These are phyloP conservation scores for Colletotrichum incanum DNA, from an alignment of 2,329 filamentous ascomycete genomes.

Conservation along the genomic window DNA sequence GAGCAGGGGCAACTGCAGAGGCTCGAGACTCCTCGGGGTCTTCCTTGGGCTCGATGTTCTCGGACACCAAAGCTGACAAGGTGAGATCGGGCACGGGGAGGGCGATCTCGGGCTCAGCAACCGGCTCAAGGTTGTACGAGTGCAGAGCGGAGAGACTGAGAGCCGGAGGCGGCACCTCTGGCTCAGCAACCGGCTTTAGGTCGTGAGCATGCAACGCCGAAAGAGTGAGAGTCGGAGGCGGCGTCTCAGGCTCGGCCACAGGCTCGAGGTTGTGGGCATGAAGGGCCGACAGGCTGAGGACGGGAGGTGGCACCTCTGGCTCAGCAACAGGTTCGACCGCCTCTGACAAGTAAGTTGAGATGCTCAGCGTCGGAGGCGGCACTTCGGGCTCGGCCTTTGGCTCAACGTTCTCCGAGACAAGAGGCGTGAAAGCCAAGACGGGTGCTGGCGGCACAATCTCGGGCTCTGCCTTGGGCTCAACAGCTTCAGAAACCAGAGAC, in stretches of 20 bases:
- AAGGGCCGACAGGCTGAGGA: slow-evolving; percentile 47
- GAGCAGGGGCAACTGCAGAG: slow-evolving; percentile 42
- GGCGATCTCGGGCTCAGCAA: slow-evolving; percentile 50
- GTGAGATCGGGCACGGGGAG: slow-evolving; percentile 48
- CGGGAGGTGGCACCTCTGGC: slow-evolving; percentile 47
- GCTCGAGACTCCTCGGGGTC: slow-evolving; percentile 46
- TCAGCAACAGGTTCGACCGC: slow-evolving; percentile 50
- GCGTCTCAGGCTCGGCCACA: slow-evolving; percentile 45
- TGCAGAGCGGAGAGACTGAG: slow-evolving; percentile 45
- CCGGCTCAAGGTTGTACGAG: slow-evolving; percentile 48
- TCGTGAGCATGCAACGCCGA: slow-evolving; percentile 51
- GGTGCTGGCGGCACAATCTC: slow-evolving; percentile 42
- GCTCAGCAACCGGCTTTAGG: slow-evolving; percentile 48
- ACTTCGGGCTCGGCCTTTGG: slow-evolving; percentile 51
- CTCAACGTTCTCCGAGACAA: slow-evolving; percentile 60
- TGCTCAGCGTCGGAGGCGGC: slow-evolving; percentile 49
- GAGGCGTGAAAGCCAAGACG: slow-evolving; percentile 55
- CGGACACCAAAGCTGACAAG: slow-evolving; percentile 51
- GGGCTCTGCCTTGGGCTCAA: slow-evolving; percentile 54
- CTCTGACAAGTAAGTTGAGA: slow-evolving; percentile 57
- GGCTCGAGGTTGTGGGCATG: slow-evolving; percentile 49
- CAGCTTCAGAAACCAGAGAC: slow-evolving; percentile 50
- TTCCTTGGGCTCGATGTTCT: slow-evolving; percentile 53
- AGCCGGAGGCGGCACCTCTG: slow-evolving; percentile 40
- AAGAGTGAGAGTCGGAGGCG: slow-evolving; percentile 50